These are phyloP conservation scores for Fagus sylvatica DNA, from an alignment of 306 rosid genomes.

Conservation along the genomic window DNA sequence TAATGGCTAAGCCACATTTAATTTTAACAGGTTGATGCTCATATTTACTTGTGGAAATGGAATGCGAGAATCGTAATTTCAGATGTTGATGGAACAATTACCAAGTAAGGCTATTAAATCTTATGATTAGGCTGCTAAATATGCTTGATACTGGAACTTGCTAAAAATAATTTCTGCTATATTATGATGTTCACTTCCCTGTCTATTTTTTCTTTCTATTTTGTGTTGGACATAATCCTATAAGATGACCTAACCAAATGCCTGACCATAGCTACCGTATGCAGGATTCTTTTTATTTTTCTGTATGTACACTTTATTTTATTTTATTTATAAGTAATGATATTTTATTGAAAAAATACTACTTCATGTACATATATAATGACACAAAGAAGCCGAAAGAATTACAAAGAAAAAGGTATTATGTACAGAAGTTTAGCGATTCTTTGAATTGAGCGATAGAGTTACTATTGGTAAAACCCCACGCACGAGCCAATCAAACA, in stretches of 20 bases:
- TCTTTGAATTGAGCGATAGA: too few species aligned
- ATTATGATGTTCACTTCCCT: conserved; percentile 20
- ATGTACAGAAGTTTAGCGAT: too few species aligned
- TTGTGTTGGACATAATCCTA: conserved; percentile 10
- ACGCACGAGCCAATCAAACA: too few species aligned
- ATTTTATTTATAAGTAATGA: too few species aligned
- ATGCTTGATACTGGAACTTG: conserved; percentile 13
- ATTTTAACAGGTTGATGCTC: conserved; percentile 86
- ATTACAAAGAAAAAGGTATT: too few species aligned
- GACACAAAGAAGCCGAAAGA: too few species aligned
- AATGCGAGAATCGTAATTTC: conserved; percentile 93
- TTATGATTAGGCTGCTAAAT: conserved; percentile 22
- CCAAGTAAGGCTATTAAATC: conserved; percentile 64
- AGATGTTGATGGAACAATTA: conserved; percentile 97
- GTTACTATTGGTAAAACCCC: too few species aligned
- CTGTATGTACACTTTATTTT: too few species aligned
- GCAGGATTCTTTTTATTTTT: background rate
- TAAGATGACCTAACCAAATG: background rate
- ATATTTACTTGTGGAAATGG: conserved; percentile 97
- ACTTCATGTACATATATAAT: too few species aligned
- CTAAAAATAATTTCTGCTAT: conserved; percentile 21
- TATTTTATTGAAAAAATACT: too few species aligned
- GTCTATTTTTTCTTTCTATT: conserved; percentile 6
- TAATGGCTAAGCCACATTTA: conserved; percentile 29
- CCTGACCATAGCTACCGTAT: background rate